These are phyloP conservation scores for Irpex lacteus DNA, from an alignment of 1,284 basidiomycete species.

Conservation along the genomic window DNA sequence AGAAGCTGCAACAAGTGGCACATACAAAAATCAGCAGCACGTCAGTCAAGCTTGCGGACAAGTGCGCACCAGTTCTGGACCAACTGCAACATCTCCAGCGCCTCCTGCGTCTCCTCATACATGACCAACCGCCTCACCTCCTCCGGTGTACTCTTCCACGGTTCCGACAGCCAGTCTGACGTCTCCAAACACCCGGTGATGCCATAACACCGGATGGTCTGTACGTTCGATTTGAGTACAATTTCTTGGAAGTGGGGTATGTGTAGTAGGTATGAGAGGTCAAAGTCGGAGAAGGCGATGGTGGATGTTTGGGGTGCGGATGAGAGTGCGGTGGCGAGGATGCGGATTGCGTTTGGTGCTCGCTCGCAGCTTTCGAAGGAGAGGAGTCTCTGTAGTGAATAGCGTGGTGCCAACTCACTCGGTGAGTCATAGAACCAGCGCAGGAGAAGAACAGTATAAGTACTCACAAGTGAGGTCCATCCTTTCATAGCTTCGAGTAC, in stretches of 20 bases:
- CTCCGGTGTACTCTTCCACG: neutral
- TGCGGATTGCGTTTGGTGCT: neutral
- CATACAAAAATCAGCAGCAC: too few relatives aligned
- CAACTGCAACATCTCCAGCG: neutral
- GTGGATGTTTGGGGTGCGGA: neutral
- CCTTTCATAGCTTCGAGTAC: neutral
- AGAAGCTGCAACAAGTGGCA: too few relatives aligned
- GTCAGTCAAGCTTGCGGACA: too few relatives aligned
- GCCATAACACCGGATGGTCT: neutral
- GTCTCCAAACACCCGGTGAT: neutral
- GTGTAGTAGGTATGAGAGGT: neutral
- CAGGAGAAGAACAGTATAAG: too few relatives aligned
- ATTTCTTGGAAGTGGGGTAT: neutral
- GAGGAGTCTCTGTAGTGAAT: neutral
- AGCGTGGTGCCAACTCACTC: neutral
- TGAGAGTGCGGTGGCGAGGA: neutral
- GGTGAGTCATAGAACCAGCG: neutral
- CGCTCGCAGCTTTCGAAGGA: neutral
- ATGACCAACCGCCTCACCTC: neutral
- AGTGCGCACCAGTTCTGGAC: too few relatives aligned
- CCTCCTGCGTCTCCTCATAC: neutral
- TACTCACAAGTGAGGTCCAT: neutral
- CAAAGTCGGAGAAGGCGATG: neutral
- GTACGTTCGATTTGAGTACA: neutral
- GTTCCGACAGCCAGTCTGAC: neutral